phyloP scores from a whole-genome alignment of 2,329 filamentous ascomycete genomes.

The Zymoseptoria passerinii region DNA sequence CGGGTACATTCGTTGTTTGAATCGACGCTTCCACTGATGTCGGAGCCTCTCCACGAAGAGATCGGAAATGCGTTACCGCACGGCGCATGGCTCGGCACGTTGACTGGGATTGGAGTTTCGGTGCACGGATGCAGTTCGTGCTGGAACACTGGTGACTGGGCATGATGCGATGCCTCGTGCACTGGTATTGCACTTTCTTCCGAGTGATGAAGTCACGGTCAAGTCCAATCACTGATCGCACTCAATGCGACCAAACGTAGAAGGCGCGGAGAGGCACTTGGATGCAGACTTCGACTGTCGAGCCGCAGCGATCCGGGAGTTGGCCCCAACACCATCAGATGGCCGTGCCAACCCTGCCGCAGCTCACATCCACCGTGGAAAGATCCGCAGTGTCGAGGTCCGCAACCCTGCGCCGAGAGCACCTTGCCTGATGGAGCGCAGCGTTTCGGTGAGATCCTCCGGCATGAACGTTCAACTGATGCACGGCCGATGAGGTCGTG shows the following conservation, averaged over 20 bases:
- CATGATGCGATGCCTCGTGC: not conserved
- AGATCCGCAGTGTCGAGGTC: not conserved
- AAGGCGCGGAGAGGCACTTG: not conserved
- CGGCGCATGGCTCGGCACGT: not conserved
- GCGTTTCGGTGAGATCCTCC: not conserved
- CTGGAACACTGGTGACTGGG: not conserved
- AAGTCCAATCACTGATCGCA: not conserved
- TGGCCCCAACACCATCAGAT: not conserved
- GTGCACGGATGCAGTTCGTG: not conserved
- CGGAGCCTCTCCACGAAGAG: not conserved
- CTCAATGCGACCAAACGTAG: not conserved
- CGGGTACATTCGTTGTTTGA: not conserved
- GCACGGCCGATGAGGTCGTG: no score
- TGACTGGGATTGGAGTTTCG: not conserved
- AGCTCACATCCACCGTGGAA: not conserved
- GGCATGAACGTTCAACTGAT: no score
- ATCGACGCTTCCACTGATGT: not conserved
- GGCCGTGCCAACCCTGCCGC: not conserved
- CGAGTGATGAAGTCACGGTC: not conserved
- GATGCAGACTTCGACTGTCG: not conserved
- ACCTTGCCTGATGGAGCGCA: not conserved
- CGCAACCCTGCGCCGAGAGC: not conserved
- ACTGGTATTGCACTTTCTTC: not conserved
- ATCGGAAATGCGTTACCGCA: not conserved
- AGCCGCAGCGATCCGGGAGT: not conserved